phyloP scores from a whole-genome alignment of 305 asterid genomes.

The Fraxinus baroniana region DNA sequence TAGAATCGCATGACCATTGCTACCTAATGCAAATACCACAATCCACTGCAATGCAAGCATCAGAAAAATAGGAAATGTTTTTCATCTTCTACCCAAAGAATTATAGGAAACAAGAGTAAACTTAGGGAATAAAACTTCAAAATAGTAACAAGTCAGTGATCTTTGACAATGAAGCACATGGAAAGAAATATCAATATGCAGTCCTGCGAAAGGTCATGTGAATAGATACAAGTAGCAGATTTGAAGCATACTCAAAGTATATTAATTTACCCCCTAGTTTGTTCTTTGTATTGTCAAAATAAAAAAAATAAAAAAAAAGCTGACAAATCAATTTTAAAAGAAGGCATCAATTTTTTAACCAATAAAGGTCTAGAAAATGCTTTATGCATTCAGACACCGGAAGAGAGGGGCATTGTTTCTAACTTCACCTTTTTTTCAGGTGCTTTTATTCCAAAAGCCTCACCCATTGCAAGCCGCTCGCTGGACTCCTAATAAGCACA shows the following conservation, averaged over 20 bases:
- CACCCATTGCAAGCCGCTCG: slow-evolving; percentile 91
- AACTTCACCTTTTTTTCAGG: slow-evolving; percentile 71
- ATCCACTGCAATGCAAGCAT: background rate
- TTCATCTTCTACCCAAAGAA: background rate
- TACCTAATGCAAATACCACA: background rate
- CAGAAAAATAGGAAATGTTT: background rate
- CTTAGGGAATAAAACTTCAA: background rate
- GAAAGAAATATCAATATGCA: background rate
- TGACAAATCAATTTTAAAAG: background rate
- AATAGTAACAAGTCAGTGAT: background rate
- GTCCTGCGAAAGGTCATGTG: background rate
- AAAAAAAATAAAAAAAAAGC: background rate
- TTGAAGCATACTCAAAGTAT: background rate
- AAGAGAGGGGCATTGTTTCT: background rate
- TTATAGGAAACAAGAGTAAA: background rate
- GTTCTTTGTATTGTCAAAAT: background rate
- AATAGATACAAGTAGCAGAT: background rate
- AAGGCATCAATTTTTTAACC: background rate
- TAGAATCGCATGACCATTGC: background rate
- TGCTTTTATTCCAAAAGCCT: slow-evolving; percentile 82
- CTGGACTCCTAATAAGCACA: slow-evolving; percentile 77
- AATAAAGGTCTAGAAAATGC: background rate
- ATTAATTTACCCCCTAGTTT: background rate
- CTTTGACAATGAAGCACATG: background rate
- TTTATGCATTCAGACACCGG: background rate